Base-by-base conservation (phyloP, 2,329 filamentous ascomycete species). In the Diaporthe caulivora region DNA sequence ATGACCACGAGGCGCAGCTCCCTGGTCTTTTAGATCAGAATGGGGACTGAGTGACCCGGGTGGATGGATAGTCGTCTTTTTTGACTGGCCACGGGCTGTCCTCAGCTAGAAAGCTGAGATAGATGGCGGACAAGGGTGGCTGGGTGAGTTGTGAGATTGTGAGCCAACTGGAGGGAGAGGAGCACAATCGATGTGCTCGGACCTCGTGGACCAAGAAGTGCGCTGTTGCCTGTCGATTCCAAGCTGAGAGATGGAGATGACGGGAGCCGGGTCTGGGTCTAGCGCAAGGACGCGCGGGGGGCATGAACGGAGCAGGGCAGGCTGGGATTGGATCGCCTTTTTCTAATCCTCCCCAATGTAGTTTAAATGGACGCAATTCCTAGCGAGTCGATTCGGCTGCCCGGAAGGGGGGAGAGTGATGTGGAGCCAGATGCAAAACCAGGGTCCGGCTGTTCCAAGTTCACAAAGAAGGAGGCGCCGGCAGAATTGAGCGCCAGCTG, bases 401-500 rank as follows among this genome's bases (percentile, higher is more conserved):
- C 49, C 60, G 60, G 60, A 62, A 62, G 60, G 44, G 47, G 21
- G 31, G 31, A 34, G 47, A 60, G 18, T 26, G 62, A 67, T n/a
- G 62, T 67, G 62, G 62, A 53, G 31, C 62, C 44, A 67, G 47
- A 67, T 67, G 29, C 62, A 67, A 40, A 67, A 51, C 62, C 62
- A 67, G 62, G 62, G 47, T 24, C 2, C 29, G 47, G n/a, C 15
- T 40, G 62, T 67, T 29, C 62, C 62, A 67, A 29, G 62, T 40
- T 67, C 31, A 31, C 53, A 37, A 67, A 37, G 62, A 21, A 67
- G 31, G 62, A 67, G 62, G 62, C 62, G 62, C 47, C 62, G 62
- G 62, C 62, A 67, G 62, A 17, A 67, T 26, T 67, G 62, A 67
- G 47, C 62, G 62, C 62, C 62, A 67, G 53, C 62, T 67, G 62